Conservation (phyloP, 495 filamentous ascomycete genomes). For the Staphylotrichum tortipilum region DNA sequence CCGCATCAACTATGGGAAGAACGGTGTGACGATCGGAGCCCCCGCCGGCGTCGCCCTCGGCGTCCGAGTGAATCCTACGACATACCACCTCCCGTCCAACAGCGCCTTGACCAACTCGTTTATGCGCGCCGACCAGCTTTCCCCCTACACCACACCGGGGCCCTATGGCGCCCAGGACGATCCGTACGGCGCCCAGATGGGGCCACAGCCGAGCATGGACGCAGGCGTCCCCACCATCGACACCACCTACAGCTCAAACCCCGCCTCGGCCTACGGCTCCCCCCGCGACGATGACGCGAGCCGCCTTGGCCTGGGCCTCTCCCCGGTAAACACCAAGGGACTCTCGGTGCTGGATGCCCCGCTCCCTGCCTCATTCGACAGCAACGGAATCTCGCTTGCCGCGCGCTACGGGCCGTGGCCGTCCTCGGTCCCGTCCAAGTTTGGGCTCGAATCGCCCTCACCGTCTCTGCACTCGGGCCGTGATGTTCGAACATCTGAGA, state of each 20-base stretch:
- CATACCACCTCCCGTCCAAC: constrained; percentile 46
- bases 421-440: constrained; percentile 85
- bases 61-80: constrained; percentile 57
- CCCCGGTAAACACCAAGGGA: constrained; percentile 58
- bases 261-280: constrained; percentile 79
- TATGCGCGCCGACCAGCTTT: constrained; percentile 55
- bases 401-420: constrained; percentile 86
- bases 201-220: constrained; percentile 40
- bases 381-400: constrained; percentile 85
- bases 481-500: constrained; percentile 57
- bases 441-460: constrained; percentile 83
- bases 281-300: constrained; percentile 61
- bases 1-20: constrained; percentile 66
- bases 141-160: constrained; percentile 28
- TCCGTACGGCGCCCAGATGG: constrained; percentile 34
- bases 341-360: constrained; percentile 88
- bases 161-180: constrained; percentile 37
- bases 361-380: constrained; percentile 92
- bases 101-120: constrained; percentile 74
- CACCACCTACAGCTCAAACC: constrained; percentile 66
- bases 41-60: constrained; percentile 50
- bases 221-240: constrained; percentile 65
- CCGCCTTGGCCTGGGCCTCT: constrained; percentile 57
- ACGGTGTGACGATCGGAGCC: constrained; percentile 42
- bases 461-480: constrained; percentile 52